A percentile compares a stretch with the other conserved stretches of the same genome.
Conservation (phyloP, 768 basidiomycete species). For the Pleurotus ostreatus region DNA sequence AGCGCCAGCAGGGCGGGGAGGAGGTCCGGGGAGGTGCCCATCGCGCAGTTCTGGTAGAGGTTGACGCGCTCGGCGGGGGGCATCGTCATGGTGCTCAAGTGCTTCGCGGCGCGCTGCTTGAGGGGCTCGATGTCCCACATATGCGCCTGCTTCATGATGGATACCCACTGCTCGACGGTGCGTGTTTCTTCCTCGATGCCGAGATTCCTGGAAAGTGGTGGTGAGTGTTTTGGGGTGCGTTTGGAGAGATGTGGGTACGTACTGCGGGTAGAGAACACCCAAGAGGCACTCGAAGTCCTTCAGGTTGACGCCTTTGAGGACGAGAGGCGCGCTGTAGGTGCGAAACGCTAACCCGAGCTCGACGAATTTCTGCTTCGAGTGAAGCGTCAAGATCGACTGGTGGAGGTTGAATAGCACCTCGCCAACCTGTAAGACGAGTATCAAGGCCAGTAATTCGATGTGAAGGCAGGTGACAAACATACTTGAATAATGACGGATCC, state of each 20-base stretch:
- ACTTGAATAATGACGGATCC: background rate
- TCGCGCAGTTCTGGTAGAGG: background rate
- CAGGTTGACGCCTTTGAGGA: background rate
- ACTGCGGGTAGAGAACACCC: conserved; percentile 1
- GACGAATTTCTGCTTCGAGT: background rate
- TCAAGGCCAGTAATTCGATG: background rate
- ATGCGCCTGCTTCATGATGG: conserved; percentile 2
- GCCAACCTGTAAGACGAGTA: background rate
- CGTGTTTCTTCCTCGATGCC: background rate
- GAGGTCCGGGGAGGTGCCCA: background rate
- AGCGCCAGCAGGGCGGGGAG: background rate
- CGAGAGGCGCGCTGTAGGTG: background rate
- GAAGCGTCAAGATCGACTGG: background rate
- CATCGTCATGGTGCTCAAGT: background rate
- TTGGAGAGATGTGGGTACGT: background rate
- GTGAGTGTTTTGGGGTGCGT: background rate
- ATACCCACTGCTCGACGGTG: background rate
- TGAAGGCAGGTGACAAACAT: background rate
- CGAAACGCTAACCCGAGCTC: background rate
- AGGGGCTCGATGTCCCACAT: background rate
- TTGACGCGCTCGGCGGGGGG: background rate
- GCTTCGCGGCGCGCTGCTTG: background rate
- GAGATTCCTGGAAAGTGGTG: background rate
- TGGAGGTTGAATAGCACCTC: background rate
- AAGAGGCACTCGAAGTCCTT: background rate